Evolutionary conservation across 1,139 yeast species (phyloP).

Genomic region (Arxiozyma slooffiae): DNA sequence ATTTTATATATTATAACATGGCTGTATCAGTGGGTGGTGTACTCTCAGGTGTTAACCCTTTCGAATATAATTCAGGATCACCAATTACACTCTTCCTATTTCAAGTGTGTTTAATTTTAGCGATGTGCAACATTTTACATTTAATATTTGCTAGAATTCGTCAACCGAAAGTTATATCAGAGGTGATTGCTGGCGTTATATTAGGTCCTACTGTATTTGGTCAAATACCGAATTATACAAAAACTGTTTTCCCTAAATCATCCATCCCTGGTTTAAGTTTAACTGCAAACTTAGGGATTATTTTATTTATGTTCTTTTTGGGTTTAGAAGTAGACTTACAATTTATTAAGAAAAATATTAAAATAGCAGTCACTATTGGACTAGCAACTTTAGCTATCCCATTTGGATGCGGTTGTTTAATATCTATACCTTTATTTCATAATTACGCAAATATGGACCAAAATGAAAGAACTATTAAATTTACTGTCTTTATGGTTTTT

Average conservation of each 20-base stretch:
- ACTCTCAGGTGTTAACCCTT: slow-evolving; percentile 60
- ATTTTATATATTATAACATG: slow-evolving; percentile 2
- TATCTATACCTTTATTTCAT: slow-evolving; percentile 56
- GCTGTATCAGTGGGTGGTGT: slow-evolving; percentile 44
- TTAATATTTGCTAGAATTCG: slow-evolving; percentile 48
- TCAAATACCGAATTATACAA: slow-evolving; percentile 55
- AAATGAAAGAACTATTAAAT: slow-evolving; percentile 35
- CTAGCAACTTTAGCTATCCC: slow-evolving; percentile 63
- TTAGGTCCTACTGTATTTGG: slow-evolving; percentile 67
- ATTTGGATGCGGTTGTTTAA: slow-evolving; percentile 65
- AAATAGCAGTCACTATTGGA: slow-evolving; percentile 59
- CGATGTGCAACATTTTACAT: slow-evolving; percentile 41
- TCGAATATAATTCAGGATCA: slow-evolving; percentile 42
- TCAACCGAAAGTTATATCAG: slow-evolving; percentile 73
- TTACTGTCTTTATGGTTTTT: slow-evolving; percentile 67
- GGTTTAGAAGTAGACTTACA: slow-evolving; percentile 68
- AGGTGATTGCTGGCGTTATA: slow-evolving; percentile 63
- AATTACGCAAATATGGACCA: slow-evolving; percentile 37
- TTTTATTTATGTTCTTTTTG: slow-evolving; percentile 61
- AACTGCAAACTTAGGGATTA: slow-evolving; percentile 64
- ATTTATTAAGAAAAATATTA: slow-evolving; percentile 49
- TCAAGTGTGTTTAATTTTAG: slow-evolving; percentile 26
- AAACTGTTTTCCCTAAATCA: slow-evolving; percentile 49
- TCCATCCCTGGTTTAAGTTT: slow-evolving; percentile 56
- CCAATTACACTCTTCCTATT: slow-evolving; percentile 27